Evolutionary conservation across 441 rosid genomes (phyloP), one percentile per base, ranked within the genome.

Genomic region (Jatropha multifida): DNA sequence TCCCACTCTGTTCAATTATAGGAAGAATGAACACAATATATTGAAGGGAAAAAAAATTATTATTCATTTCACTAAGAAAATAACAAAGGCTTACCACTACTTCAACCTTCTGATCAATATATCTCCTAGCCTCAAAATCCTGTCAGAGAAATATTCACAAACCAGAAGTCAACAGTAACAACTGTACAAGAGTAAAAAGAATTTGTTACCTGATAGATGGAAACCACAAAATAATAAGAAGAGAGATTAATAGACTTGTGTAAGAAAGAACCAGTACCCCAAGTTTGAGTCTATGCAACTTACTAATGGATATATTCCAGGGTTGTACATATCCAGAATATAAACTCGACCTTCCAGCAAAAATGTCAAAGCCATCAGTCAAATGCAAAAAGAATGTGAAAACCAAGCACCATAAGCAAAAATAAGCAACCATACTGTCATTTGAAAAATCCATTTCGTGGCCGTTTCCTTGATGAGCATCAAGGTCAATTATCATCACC

Each of bases 381-480:
- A 60, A 64, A 74, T 51, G 63, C 60, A 55, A 61, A 72, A 76
- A 64, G 69, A 83, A 42, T 7, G 32, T 65, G 23, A 69, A 64
- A 46, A 20, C 10, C 81, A 81, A 83, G 14, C 51, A 76, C 14
- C 4, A 7, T 0, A 37, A 76, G 51, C 18, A 54, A 38, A 56
- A 71, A 51, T 38, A 26, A 55, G 56, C 48, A 69, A 74, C 79
- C 88, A 69, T 89, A 93, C 99, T 79, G 71, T 95, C 98, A 84
- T 78, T 59, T 18, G 91, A 82, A 65, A 93, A 94, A 83, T 95
- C 97, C 81, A 60, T 89, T 83, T 93, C 99, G 42, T 95, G 96
- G 80, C 98, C 99, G 78, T 95, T 95, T 75, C 99, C 99, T 88
- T 95, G 99, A 84, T 95, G 99, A 41, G 97, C 99, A 81, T 95